Evolutionary conservation across 2,329 filamentous ascomycete genomes (phyloP).

Genomic region (Apiospora hydei): DNA sequence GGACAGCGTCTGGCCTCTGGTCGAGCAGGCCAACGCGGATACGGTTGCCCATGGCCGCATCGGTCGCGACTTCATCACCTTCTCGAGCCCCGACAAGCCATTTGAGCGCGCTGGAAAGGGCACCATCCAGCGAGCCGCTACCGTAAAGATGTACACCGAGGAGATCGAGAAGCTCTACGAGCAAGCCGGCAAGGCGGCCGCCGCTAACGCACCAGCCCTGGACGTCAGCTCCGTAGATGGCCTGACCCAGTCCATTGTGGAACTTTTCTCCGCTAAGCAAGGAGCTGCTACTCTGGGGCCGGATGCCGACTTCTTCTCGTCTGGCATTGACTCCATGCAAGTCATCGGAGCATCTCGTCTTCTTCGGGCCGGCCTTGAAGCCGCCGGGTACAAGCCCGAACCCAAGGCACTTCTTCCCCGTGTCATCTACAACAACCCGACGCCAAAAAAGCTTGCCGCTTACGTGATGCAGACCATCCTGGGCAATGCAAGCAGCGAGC

Average conservation of each 20-base stretch:
- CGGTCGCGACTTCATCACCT: conserved; percentile 14
- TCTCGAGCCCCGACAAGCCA: background rate
- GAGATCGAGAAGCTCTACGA: conserved; percentile 20
- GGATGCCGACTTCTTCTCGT: conserved; percentile 49
- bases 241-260: conserved; percentile 40
- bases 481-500: conserved; percentile 27
- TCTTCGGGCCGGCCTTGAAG: conserved; percentile 44
- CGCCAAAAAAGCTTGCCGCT: conserved; percentile 42
- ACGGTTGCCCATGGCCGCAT: conserved; percentile 53
- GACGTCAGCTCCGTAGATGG: conserved; percentile 41
- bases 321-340: conserved; percentile 50
- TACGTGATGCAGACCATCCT: conserved; percentile 41
- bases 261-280: conserved; percentile 41
- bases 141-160: background rate
- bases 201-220: conserved; percentile 35
- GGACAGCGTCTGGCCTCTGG: conserved; percentile 51
- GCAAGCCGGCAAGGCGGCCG: conserved; percentile 29
- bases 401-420: conserved; percentile 42
- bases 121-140: background rate
- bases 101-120: conserved; percentile 21
- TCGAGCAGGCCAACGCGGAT: conserved; percentile 51
- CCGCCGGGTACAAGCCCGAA: conserved; percentile 37
- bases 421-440: conserved; percentile 49
- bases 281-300: conserved; percentile 38
- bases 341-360: conserved; percentile 48